Evolutionary conservation across 2,329 filamentous ascomycete genomes (phyloP).

Genomic region (Aspergillus fumigatiaffinis): DNA sequence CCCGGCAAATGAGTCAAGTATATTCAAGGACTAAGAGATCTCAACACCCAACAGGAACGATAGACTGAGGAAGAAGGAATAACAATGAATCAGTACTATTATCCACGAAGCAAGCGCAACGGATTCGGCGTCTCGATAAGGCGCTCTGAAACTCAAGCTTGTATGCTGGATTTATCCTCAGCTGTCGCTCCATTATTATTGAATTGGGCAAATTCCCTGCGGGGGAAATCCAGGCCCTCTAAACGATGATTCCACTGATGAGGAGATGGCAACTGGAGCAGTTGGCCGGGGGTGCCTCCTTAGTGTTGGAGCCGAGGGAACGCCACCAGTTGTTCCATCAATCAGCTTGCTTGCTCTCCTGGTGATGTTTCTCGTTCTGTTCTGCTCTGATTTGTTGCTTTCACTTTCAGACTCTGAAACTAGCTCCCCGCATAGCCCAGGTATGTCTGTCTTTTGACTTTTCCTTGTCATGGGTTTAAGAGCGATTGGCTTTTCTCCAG

Average conservation of each 20-base stretch:
- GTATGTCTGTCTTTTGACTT: constrained; percentile 4
- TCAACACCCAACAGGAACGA: background rate
- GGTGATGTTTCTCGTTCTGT: constrained; percentile 2
- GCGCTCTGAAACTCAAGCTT: constrained; percentile 12
- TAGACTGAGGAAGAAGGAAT: background rate
- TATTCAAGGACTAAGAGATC: constrained; percentile 2
- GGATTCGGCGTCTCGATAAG: constrained; percentile 13
- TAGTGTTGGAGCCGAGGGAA: constrained; percentile 13
- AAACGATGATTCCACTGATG: constrained; percentile 1
- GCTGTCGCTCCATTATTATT: constrained; percentile 4
- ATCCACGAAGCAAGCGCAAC: constrained; percentile 1
- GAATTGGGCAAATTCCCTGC: constrained; percentile 31
- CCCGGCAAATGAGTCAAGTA: background rate
- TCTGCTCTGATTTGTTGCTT: background rate
- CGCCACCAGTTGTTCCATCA: constrained; percentile 20
- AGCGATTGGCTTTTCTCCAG: background rate
- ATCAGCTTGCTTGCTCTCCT: constrained; percentile 12
- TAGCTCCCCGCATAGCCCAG: constrained; percentile 11
- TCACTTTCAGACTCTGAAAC: background rate
- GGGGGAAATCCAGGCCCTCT: constrained; percentile 17
- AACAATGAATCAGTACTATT: background rate
- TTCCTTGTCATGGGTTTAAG: background rate
- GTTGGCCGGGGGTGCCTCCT: background rate
- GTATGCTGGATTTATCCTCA: constrained; percentile 11
- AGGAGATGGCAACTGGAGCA: background rate